These are phyloP conservation scores for Hsuehochloa calcarea DNA, from an alignment of 176 grass and related monocot species.

Conservation along the genomic window DNA sequence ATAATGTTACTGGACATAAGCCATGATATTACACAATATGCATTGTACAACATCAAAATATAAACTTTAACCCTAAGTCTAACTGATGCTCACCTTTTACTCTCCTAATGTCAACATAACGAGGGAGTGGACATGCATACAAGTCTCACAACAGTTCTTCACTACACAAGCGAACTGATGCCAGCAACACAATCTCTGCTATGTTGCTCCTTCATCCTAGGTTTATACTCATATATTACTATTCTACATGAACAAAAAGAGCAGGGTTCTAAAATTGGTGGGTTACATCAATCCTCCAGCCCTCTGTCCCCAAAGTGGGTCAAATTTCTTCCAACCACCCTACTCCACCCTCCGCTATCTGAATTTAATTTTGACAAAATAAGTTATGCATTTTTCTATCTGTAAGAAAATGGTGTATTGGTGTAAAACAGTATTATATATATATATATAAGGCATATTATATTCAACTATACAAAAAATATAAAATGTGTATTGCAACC, in stretches of 20 bases:
- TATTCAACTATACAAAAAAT: neutral
- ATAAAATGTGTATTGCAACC: no score
- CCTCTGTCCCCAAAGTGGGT: neutral
- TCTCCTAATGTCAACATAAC: neutral
- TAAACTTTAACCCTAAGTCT: neutral
- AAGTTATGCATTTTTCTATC: neutral
- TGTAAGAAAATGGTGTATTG: neutral
- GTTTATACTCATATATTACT: neutral
- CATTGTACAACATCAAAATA: neutral
- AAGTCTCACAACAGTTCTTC: neutral
- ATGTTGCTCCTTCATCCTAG: neutral
- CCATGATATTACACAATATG: neutral
- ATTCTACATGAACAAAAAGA: neutral
- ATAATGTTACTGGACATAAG: neutral
- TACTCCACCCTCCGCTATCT: neutral
- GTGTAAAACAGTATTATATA: neutral
- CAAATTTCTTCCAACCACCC: neutral
- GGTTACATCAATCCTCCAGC: neutral
- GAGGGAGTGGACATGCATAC: neutral
- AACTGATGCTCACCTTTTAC: neutral
- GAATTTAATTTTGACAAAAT: neutral
- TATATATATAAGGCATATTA: neutral
- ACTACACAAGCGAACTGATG: neutral
- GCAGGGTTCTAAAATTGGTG: neutral
- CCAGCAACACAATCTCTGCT: neutral